These are phyloP conservation scores for Talaromyces sp. DNA, from an alignment of 2,329 filamentous ascomycete genomes.

Conservation along the genomic window DNA sequence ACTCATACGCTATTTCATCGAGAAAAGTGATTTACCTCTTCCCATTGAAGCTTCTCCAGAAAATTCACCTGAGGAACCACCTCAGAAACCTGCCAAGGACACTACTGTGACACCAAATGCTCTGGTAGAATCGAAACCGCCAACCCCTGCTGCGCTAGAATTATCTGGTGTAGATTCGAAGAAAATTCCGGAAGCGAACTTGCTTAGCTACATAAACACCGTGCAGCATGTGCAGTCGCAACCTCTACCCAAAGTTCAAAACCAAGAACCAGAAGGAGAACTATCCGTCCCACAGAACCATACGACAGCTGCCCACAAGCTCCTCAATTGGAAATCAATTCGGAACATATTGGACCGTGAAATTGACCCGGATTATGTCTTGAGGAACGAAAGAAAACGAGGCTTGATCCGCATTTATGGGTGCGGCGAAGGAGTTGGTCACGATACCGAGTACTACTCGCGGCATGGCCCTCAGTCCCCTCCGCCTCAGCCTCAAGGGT, in stretches of 20 bases:
- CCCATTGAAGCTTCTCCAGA: background rate
- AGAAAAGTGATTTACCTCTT: background rate
- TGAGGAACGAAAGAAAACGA: slow-evolving; percentile 69
- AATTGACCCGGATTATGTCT: slow-evolving; percentile 67
- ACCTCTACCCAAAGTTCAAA: slow-evolving; percentile 7
- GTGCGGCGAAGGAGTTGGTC: slow-evolving; percentile 69
- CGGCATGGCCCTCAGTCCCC: slow-evolving; percentile 16
- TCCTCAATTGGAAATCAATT: slow-evolving; percentile 71
- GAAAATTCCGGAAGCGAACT: background rate
- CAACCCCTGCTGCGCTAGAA: background rate
- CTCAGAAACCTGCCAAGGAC: background rate
- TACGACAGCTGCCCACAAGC: slow-evolving; percentile 80
- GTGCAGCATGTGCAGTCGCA: slow-evolving; percentile 15
- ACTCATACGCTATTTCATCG: background rate
- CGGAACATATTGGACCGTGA: slow-evolving; percentile 57
- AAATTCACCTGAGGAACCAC: background rate
- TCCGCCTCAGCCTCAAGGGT: background rate
- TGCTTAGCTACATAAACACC: slow-evolving; percentile 19
- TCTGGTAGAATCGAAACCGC: background rate
- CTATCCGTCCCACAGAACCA: slow-evolving; percentile 79
- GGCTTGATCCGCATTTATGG: slow-evolving; percentile 74
- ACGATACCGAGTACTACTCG: slow-evolving; percentile 44
- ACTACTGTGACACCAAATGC: background rate
- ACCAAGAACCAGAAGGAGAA: slow-evolving; percentile 47
- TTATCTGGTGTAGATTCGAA: background rate